A percentile compares a stretch with the other conserved stretches of the same genome.
These are phyloP conservation scores for Colletotrichum falcatum DNA, from an alignment of 2,329 filamentous ascomycete species.

Conservation along the genomic window DNA sequence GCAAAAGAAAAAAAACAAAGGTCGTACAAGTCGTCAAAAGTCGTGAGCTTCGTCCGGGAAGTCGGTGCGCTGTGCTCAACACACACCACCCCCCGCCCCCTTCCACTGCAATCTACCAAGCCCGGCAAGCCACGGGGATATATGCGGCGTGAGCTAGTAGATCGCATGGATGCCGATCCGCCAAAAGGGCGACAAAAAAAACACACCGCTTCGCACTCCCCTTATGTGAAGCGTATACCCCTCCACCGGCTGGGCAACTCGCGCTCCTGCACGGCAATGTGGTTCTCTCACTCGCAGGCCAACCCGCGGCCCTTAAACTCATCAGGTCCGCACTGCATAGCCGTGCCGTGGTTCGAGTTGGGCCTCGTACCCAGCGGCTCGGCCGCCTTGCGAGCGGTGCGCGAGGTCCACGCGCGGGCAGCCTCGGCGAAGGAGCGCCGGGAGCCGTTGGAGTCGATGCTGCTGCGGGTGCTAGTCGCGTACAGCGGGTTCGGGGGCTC, in stretches of 20 bases:
- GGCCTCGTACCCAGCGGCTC: conserved; percentile 55
- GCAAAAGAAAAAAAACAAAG: conserved; percentile 23
- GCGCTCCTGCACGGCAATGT: conserved; percentile 25
- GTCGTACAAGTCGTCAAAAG: conserved; percentile 39
- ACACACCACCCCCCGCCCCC: no score
- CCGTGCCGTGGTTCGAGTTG: conserved; percentile 60
- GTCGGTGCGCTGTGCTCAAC: conserved; percentile 7
- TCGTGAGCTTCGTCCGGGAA: conserved; percentile 38
- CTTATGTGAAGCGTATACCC: conserved; percentile 33
- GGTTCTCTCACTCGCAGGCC: conserved; percentile 32
- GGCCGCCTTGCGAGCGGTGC: conserved; percentile 34
- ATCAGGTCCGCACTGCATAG: conserved; percentile 57
- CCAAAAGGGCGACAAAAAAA: conserved; percentile 27
- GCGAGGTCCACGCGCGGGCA: conserved; percentile 32
- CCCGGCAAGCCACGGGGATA: neutral
- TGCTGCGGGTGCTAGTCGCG: conserved; percentile 36
- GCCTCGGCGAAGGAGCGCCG: conserved; percentile 31
- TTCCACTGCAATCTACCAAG: neutral
- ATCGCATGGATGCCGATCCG: neutral
- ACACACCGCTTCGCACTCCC: conserved; percentile 33
- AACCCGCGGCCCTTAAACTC: conserved; percentile 50
- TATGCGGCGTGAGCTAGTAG: neutral
- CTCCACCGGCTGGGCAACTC: conserved; percentile 34
- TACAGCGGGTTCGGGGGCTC: conserved; percentile 22
- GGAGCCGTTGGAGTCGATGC: conserved; percentile 40